Conservation (phyloP, 805 yeast species). For the Yarrowia sp. region DNA sequence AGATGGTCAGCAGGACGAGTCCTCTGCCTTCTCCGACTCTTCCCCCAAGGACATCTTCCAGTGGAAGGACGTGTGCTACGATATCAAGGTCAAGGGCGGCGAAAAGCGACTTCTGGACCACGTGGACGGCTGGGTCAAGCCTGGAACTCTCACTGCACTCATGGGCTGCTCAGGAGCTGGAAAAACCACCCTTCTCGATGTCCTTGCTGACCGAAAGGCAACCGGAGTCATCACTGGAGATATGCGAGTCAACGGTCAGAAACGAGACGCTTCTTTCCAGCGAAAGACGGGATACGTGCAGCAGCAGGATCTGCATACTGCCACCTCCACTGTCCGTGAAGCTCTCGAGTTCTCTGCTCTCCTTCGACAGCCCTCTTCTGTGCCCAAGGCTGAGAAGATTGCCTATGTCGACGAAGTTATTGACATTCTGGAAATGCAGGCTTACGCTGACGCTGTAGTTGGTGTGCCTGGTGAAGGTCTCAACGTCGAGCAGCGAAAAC, state of each 20-base stretch:
- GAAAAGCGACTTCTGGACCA: constrained; percentile 59
- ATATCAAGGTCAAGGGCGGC: constrained; percentile 26
- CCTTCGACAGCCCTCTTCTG: constrained; percentile 65
- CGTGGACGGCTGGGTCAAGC: constrained; percentile 84
- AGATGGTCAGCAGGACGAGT: background rate
- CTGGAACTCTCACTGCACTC: constrained; percentile 79
- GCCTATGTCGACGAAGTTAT: constrained; percentile 71
- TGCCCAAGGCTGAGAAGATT: constrained; percentile 62
- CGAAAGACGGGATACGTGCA: constrained; percentile 75
- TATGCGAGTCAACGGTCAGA: constrained; percentile 67
- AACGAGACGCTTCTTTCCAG: constrained; percentile 67
- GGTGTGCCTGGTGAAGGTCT: constrained; percentile 78
- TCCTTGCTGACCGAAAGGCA: constrained; percentile 73
- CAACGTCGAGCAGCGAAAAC: constrained; percentile 67
- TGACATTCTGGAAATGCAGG: constrained; percentile 65
- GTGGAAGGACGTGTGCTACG: constrained; percentile 57
- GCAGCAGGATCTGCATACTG: constrained; percentile 76
- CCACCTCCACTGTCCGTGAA: constrained; percentile 76
- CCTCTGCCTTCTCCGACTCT: background rate
- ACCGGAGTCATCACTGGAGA: constrained; percentile 75
- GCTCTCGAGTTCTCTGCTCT: constrained; percentile 71
- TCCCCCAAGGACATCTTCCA: constrained; percentile 56
- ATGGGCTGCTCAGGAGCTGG: constrained; percentile 86
- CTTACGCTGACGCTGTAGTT: constrained; percentile 73
- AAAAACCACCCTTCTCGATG: constrained; percentile 77